Base-by-base conservation (phyloP, 2,329 filamentous ascomycete genomes). In the Trichoderma sp. region DNA sequence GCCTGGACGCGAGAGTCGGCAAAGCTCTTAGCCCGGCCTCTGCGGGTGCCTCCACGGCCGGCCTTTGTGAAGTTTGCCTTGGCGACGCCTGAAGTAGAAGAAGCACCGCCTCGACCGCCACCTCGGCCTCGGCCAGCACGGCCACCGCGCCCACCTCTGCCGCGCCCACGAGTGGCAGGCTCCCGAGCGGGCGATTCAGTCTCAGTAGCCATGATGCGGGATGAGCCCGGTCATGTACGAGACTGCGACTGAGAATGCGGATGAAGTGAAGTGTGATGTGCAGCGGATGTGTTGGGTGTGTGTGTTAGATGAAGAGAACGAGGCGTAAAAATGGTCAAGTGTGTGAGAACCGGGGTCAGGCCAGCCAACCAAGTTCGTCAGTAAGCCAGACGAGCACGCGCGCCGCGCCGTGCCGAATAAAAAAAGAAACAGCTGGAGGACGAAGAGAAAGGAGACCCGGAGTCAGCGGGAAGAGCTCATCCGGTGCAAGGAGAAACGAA, bases 11-110 rank as follows among this genome's bases (percentile, higher is more conserved):
- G 84, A 71, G 82, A 79, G 72, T 86, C 83, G 70, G 83, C 80
- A 74, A 87, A 88, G 73, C 83, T 83, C 79, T 88, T 88, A 77
- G 85, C 83, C 68, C 86, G 84, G 70, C 84, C 84, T 71, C 84
- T 82, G 70, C 84, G 78, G 71, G 77, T 77, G 72, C 78, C 79
- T 57, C 79, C 78, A 68, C 79, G 76, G 62, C 79, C 78, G 53
- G 79, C 75, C 71, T 82, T 84, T 66, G 76, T 72, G 59, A 77
- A 69, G 70, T 79, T 73, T 58, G 79, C 70, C 73, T 77, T 79
- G 70, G 77, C 70, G 63, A 79, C 73, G 70, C 76, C 73, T 57
- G 78, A 72, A 69, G 73, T 78, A 74, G 72, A 73, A 74, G 73
- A 74, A 56, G 69, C 70, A 68, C 74, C 75, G 72, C 77, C 70